phyloP scores from a whole-genome alignment of 2,329 filamentous ascomycete species.

The Xylariaceae sp. region DNA sequence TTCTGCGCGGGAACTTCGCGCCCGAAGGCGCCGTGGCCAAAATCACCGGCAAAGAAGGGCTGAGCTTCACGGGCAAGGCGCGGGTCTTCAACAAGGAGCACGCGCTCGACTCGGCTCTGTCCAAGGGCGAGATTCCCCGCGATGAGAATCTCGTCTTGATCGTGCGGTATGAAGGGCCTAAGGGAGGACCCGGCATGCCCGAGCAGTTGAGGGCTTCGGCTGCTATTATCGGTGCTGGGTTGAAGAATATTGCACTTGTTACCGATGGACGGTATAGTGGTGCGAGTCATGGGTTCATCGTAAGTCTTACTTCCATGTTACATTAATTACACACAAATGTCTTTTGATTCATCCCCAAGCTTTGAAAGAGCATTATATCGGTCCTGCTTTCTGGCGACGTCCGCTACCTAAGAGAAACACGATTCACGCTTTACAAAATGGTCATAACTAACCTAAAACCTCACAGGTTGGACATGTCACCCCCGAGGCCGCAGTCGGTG shows the following conservation, averaged over 20 bases:
- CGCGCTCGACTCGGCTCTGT: conserved; percentile 76
- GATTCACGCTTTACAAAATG: no score
- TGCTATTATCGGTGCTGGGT: conserved; percentile 89
- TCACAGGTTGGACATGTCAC: conserved; percentile 87
- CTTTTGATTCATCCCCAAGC: no score
- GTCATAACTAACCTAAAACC: no score
- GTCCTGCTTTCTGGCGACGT: no score
- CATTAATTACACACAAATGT: neutral
- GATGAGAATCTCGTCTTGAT: conserved; percentile 87
- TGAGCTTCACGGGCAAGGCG: conserved; percentile 80
- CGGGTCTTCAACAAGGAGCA: conserved; percentile 88
- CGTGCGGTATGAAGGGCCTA: conserved; percentile 92
- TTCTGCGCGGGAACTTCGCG: conserved; percentile 85
- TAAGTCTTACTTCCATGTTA: no score
- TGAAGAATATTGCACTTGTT: conserved; percentile 87
- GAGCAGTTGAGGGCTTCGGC: conserved; percentile 90
- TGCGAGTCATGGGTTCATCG: conserved; percentile 68
- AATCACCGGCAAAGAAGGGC: conserved; percentile 94
- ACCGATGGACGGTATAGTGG: conserved; percentile 92
- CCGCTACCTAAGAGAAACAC: no score
- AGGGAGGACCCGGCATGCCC: conserved; percentile 94
- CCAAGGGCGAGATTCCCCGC: conserved; percentile 68
- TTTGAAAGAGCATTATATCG: no score
- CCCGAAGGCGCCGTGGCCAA: conserved; percentile 92
- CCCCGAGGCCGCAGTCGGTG: conserved; percentile 87